Percentiles rank a stretch among this genome's conserved stretches.
These are phyloP conservation scores for Globisporangium heterothallicum DNA, from an alignment of 352 stramenopile genomes.

Conservation along the genomic window DNA sequence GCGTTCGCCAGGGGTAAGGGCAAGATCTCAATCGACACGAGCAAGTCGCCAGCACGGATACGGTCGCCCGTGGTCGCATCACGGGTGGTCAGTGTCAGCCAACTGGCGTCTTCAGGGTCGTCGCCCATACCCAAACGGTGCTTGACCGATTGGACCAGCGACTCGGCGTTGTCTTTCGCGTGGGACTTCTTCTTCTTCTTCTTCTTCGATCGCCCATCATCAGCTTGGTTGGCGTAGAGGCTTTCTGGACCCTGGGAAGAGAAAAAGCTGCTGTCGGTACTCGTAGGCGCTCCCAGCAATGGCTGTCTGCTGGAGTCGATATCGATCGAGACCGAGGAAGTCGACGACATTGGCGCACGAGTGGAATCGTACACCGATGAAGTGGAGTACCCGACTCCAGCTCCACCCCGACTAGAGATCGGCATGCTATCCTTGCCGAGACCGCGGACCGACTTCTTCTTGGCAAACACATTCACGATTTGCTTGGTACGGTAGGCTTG, in stretches of 20 bases:
- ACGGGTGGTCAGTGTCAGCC: constrained; percentile 70
- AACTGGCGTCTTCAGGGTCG: constrained; percentile 66
- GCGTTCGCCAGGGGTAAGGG: constrained; percentile 46
- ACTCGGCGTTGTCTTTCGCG: constrained; percentile 60
- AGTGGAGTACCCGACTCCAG: constrained; percentile 15
- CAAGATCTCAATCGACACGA: constrained; percentile 74
- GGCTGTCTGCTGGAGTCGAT: constrained; percentile 17
- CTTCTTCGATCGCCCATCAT: constrained; percentile 8
- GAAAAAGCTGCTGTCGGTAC: constrained; percentile 11
- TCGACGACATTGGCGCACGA: constrained; percentile 6
- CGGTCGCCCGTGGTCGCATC: constrained; percentile 54
- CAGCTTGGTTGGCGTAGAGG: constrained; percentile 2
- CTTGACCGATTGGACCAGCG: constrained; percentile 68
- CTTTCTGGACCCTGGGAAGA: constrained; percentile 7
- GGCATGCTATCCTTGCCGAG: constrained; percentile 28
- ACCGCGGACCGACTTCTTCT: constrained; percentile 54
- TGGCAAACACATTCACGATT: constrained; percentile 69
- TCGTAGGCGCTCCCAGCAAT: constrained; percentile 1
- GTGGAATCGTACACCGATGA: constrained; percentile 13
- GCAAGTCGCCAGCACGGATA: constrained; percentile 51
- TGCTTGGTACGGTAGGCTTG: constrained; percentile 64
- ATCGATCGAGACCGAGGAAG: constrained; percentile 9
- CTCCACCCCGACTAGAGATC: constrained; percentile 17
- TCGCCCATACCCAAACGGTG: constrained; percentile 74
- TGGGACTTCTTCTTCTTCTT: constrained; percentile 19